Evolutionary conservation across 2,329 filamentous ascomycete genomes (phyloP), one percentile per base, ranked within the genome.

Genomic region (Rhexocercosporidium sp.): DNA sequence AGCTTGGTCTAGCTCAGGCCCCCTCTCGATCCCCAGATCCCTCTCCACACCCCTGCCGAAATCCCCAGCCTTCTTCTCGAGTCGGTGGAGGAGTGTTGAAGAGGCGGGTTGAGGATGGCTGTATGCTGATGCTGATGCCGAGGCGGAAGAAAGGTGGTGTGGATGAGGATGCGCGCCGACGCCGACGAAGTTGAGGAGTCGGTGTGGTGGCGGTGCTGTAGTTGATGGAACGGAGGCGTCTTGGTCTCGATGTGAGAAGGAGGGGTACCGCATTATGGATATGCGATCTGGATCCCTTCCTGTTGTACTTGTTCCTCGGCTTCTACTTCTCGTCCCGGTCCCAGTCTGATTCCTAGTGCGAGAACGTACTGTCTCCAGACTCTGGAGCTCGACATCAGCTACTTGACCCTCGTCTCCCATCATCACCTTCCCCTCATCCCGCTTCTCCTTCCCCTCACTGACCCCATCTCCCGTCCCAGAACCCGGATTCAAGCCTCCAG

Each of bases 141-240:
- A 31, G 12, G 9, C 14, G 14, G 49, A 6, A 5, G 9, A 29
- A 20, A 18, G 3, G 5, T n/a, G n/a, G n/a, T n/a, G n/a, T n/a
- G 25, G 16, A 31, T 63, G 60, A 5, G 69, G 66, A 44, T 65
- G 57, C 2, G 67, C 67, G 22, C 65, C 70, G 11, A 71, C 67
- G 4, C 69, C 69, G 2, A 61, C 68, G 59, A 75, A 72, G 27
- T 53, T 70, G 20, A 73, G 29, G 3, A 72, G 27, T 8, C 71
- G 69, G 47, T 51, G 61, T 25, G 59, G 67, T 3, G 47, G 29
- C 11, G 3, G 20, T 20, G 29, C 14, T 22, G 47, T 18, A 20
- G 22, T 25, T 34, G 16, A 12, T 18, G 61, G n/a, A 27, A 22
- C 12, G 29, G 29, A 31, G 29, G 22, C 9, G 5, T 18, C 34